Evolutionary conservation across 179 eudicot genomes (phyloP), one percentile per base, ranked within the genome.

Genomic region (Beta macrorhiza): DNA sequence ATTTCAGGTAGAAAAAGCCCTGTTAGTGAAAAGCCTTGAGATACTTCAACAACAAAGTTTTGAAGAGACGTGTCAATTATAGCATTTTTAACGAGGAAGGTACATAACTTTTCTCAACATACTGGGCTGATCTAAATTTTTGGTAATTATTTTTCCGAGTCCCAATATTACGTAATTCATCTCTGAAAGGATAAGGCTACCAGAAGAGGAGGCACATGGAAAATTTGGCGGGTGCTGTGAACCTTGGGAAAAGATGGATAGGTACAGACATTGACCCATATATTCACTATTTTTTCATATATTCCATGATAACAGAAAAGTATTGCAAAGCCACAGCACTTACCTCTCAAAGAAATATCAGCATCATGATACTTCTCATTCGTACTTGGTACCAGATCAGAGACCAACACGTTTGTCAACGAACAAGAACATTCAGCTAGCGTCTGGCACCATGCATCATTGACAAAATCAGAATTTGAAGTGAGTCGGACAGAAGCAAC

Each of bases 371-470:
- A 49, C 80, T 65, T 73, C 42, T 88, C 86, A 77, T 85, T 83
- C 74, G 72, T 61, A 79, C 76, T 75, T 65, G 82, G 80, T 64
- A 80, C 76, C 68, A 96, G 74, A 67, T 81, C 64, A 72, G 83
- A 90, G 82, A 82, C 62, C 77, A 89, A 87, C 67, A 77, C 70
- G 80, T 86, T 85, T 67, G 83, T 75, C 83, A 96, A 82, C 62
- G 92, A 79, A 78, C 73, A 74, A 79, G 84, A 90, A 81, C 76
- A 87, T 49, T 76, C 81, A 74, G 55, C 81, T 67, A 94, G 91
- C 91, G 88, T 86, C 84, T 72, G 83, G 84, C 85, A 89, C 92
- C 97, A 96, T 69, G 89, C 64, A 76, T 89, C 93, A 72, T 85
- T 57, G 20, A 72, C 79, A 81, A 83, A 83, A 72, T 82, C 83